phyloP scores from a whole-genome alignment of 805 yeast species.

The Hanseniaspora taiwanica region DNA sequence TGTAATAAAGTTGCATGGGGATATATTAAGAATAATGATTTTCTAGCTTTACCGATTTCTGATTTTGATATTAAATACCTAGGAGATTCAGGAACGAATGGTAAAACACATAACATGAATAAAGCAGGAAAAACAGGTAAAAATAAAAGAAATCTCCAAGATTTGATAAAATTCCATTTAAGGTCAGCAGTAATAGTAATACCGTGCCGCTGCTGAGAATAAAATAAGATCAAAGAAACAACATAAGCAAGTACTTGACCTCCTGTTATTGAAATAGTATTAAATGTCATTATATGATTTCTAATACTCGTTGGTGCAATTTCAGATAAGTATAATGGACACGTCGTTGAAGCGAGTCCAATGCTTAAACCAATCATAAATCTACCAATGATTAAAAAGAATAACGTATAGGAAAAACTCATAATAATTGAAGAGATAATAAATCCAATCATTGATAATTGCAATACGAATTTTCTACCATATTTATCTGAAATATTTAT shows the following conservation, averaged over 20 bases:
- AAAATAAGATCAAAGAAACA: constrained; percentile 18
- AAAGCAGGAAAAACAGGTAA: constrained; percentile 31
- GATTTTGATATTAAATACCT: constrained; percentile 28
- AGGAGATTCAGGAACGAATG: constrained; percentile 40
- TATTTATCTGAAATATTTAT: constrained; percentile 36
- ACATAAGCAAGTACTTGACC: constrained; percentile 36
- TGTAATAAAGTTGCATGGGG: constrained; percentile 31
- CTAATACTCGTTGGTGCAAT: constrained; percentile 30
- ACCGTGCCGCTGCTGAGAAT: too few species aligned
- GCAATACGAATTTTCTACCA: constrained; percentile 29
- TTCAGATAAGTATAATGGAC: constrained; percentile 47
- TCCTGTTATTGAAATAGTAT: constrained; percentile 34
- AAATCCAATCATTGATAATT: constrained; percentile 33
- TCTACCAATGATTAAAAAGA: constrained; percentile 39
- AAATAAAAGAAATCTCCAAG: constrained; percentile 30
- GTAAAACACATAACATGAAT: constrained; percentile 23
- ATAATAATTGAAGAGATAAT: constrained; percentile 38
- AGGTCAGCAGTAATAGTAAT: too few species aligned
- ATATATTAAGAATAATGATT: constrained; percentile 31
- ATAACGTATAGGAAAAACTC: constrained; percentile 28
- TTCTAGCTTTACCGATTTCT: constrained; percentile 24
- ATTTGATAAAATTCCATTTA: too few species aligned
- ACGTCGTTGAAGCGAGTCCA: constrained; percentile 57
- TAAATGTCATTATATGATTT: constrained; percentile 27
- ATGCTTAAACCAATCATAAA: constrained; percentile 57